phyloP scores from a whole-genome alignment of 2,329 filamentous ascomycete genomes.

The Claviceps sp. region DNA sequence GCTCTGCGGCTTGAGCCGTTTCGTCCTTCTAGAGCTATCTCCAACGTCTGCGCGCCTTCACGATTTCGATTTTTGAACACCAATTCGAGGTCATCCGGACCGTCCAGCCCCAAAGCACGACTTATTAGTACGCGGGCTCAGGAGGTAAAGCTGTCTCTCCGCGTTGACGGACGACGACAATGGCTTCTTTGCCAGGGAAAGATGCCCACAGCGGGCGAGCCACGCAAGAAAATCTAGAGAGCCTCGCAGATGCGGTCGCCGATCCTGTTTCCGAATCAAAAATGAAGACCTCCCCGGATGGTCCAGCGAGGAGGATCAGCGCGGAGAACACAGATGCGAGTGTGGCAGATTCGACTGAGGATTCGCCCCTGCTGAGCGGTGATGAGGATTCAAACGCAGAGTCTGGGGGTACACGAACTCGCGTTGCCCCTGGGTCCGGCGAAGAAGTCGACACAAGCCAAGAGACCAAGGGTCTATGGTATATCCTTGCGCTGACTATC shows the following conservation, averaged over 20 bases:
- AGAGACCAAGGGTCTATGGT: slow-evolving; percentile 69
- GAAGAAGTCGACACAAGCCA: slow-evolving; percentile 25
- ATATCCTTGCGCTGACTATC: slow-evolving; percentile 74
- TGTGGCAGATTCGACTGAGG: slow-evolving; percentile 13
- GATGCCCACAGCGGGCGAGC: neutral
- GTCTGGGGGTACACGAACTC: neutral
- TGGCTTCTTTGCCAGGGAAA: neutral
- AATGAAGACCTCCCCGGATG: neutral
- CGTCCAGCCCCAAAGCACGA: too few relatives aligned
- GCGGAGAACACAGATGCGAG: neutral
- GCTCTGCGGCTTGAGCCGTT: neutral
- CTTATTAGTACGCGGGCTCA: too few relatives aligned
- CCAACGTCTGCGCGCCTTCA: neutral
- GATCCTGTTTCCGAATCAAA: neutral
- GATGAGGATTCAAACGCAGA: neutral
- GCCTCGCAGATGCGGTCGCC: neutral
- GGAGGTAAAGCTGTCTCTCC: too few relatives aligned
- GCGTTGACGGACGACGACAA: neutral
- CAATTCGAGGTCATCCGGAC: neutral
- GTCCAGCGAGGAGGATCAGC: neutral
- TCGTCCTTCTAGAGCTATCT: neutral
- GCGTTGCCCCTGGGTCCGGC: neutral
- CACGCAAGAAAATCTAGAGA: neutral
- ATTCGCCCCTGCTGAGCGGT: slow-evolving; percentile 17
- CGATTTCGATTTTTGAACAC: neutral